Conservation (phyloP, 192 early-diverging fungal genomes). For the Rhizoclosmatium sp. region DNA sequence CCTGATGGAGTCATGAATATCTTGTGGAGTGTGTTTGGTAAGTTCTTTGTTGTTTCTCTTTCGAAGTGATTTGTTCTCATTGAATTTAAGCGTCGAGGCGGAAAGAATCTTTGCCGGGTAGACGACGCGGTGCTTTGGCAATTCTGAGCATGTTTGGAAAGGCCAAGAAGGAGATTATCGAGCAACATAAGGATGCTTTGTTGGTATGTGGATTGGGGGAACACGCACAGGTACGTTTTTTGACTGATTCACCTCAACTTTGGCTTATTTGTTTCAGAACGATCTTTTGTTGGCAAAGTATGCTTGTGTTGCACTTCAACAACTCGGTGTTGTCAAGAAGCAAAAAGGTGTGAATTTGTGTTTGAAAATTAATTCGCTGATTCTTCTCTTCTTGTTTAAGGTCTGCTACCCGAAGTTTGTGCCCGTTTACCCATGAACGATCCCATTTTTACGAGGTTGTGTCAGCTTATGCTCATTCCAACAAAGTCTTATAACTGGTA, state of each 20-base stretch:
- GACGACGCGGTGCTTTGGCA: conserved; percentile 89
- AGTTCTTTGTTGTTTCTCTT: conserved; percentile 1
- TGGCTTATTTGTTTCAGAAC: conserved; percentile 49
- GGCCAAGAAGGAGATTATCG: conserved; percentile 80
- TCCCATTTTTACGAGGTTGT: conserved; percentile 64
- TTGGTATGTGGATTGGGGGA: conserved; percentile 85
- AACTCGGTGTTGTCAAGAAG: conserved; percentile 69
- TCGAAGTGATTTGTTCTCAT: neutral
- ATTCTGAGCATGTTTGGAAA: conserved; percentile 94
- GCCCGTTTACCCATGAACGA: conserved; percentile 62
- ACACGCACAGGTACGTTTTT: conserved; percentile 79
- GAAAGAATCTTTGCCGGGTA: conserved; percentile 68
- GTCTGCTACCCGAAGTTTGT: conserved; percentile 34
- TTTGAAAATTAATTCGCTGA: neutral
- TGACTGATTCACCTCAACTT: too few species aligned
- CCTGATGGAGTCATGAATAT: conserved; percentile 72
- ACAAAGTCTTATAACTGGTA: conserved; percentile 44
- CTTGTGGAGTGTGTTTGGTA: conserved; percentile 75
- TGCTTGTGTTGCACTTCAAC: conserved; percentile 92
- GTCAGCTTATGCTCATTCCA: conserved; percentile 48
- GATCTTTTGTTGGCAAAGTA: conserved; percentile 88
- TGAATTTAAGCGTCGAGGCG: conserved; percentile 43
- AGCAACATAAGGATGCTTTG: conserved; percentile 85
- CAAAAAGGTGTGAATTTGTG: conserved; percentile 62
- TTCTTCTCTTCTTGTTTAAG: conserved; percentile 1